These are phyloP conservation scores for Mucor circinelloides DNA, from an alignment of 371 early-diverging fungal species.

Conservation along the genomic window DNA sequence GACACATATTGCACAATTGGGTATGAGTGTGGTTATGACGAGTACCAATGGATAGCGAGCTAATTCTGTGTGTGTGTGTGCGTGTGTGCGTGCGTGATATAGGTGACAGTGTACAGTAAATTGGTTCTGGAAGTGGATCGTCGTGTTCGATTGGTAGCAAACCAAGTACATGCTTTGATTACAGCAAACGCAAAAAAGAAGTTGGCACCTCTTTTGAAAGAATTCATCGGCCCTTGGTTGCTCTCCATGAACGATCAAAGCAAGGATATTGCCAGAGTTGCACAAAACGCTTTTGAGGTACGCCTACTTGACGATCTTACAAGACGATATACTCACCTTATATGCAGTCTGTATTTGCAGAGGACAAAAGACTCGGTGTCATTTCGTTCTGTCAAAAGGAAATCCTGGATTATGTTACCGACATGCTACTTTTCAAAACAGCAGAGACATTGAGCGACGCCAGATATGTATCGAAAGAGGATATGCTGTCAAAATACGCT, in stretches of 20 bases:
- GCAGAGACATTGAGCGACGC: constrained; percentile 71
- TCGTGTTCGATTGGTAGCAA: constrained; percentile 58
- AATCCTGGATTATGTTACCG: constrained; percentile 57
- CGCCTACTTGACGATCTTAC: not conserved
- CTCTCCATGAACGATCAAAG: constrained; percentile 64
- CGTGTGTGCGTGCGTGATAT: not conserved
- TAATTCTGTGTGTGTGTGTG: too few relatives aligned
- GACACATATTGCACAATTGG: constrained; percentile 36
- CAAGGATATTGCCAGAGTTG: constrained; percentile 58
- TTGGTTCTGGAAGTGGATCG: constrained; percentile 67
- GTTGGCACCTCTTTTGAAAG: constrained; percentile 65
- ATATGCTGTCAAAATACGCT: constrained; percentile 63
- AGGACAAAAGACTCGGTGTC: constrained; percentile 56
- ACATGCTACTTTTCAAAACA: constrained; percentile 58
- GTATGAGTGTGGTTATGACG: constrained; percentile 24
- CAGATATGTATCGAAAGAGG: constrained; percentile 65
- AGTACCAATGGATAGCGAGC: too few relatives aligned
- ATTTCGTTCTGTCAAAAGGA: constrained; percentile 64
- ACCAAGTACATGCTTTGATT: constrained; percentile 55
- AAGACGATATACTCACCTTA: not conserved
- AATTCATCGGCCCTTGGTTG: constrained; percentile 65
- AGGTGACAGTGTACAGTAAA: constrained; percentile 57
- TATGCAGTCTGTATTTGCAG: constrained; percentile 58
- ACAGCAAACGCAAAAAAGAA: constrained; percentile 59
- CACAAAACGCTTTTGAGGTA: constrained; percentile 60